A percentile compares a stretch with the other conserved stretches of the same genome.
These are phyloP conservation scores for Blastocystis sp. DNA, from an alignment of 352 stramenopile genomes.

Conservation along the genomic window DNA sequence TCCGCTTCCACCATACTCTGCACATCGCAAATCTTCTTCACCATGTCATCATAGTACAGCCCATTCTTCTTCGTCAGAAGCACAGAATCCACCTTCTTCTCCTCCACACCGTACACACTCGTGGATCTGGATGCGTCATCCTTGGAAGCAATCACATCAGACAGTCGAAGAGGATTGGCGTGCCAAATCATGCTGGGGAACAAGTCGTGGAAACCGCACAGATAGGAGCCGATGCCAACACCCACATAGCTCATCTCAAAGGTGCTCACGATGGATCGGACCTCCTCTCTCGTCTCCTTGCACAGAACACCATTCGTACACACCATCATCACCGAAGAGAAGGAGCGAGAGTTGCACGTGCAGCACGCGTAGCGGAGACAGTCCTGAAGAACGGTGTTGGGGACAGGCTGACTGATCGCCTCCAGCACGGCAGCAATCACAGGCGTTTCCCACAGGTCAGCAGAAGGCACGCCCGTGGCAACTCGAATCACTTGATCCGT, in stretches of 20 bases:
- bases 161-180: neutral
- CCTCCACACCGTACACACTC: neutral
- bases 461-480: neutral
- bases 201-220: conserved; percentile 6
- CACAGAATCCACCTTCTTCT: neutral
- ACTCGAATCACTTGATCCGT: neutral
- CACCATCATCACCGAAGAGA: neutral
- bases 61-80: neutral
- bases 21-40: neutral
- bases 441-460: conserved; percentile 8
- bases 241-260: neutral
- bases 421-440: neutral
- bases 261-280: neutral
- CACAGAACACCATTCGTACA: conserved; percentile 17
- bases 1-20: neutral
- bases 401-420: neutral
- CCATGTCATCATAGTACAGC: neutral
- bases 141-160: neutral
- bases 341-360: neutral
- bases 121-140: too few relatives aligned
- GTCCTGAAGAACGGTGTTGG: neutral
- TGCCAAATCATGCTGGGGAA: conserved; percentile 28
- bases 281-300: neutral
- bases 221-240: conserved; percentile 33
- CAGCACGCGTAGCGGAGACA: conserved; percentile 14